Base-by-base conservation (phyloP, 2,329 filamentous ascomycete species). In the Cadophora malorum region DNA sequence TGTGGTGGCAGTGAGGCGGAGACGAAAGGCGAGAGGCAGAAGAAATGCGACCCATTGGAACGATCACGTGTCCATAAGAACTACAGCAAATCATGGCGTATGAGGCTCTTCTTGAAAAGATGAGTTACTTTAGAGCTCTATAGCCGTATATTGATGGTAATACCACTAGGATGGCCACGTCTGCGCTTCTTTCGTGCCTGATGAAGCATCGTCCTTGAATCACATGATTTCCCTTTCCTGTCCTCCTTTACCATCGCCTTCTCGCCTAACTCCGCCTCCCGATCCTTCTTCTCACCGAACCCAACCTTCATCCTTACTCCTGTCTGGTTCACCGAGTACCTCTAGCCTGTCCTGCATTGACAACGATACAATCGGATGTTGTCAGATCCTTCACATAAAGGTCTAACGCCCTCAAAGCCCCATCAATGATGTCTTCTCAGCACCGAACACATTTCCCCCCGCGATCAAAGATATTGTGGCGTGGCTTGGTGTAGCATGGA, bases 1-100 rank as follows among this genome's bases (percentile, higher is more conserved):
- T 53, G 50, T 53, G 50, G 50, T 28, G 50, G 50, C 50, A 28
- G 50, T 53, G 50, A 67, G 66, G 61, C 60, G 53, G 50, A 19
- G 23, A 19, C 12, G 38, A 60, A 60, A 62, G 66, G 62, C n/a
- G 53, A 58, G 50, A 59, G 53, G 49, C 35, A 19, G 19, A 67
- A 64, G 60, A 50, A 45, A 45, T 16, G 56, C 53, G 56, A 61
- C 14, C 21, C 10, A 19, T 6, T 6, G 35, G 41, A 33, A 49
- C n/a, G n/a, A 64, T 35, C 38, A 52, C 38, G 25, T 28, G 38
- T 16, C 3, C 8, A 38, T 4, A 6, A 16, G 14, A 3, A 45
- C 2, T 38, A 9, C 35, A 4, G 12, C 35, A 38, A 38, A 38
- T 7, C 12, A 14, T 9, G 7, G 2, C 4, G 8, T 38, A 2